Base-by-base conservation (phyloP, 352 stramenopile genomes). In the Phytophthora crassamura region DNA sequence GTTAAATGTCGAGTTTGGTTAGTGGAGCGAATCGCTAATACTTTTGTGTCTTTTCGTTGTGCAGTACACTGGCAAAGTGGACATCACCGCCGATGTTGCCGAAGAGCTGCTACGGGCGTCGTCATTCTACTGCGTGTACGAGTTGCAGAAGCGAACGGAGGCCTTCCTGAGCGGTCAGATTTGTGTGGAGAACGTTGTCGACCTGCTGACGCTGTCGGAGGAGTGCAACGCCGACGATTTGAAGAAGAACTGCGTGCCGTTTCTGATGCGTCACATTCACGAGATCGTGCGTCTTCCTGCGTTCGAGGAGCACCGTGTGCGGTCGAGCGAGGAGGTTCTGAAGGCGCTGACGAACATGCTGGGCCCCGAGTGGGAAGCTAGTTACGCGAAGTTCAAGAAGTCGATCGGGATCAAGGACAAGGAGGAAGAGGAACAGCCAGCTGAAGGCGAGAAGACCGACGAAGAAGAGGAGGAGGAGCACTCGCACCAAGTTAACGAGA, bases 31-130 rank as follows among this genome's bases (percentile, higher is more conserved):
- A 33, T 14, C 16, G 51, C 50, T 74, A 43, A 70, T 34, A 7
- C 28, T 67, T 33, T 40, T 39, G 34, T 72, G 12, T 57, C 43
- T 28, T 28, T 72, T 30, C 25, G n/a, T n/a, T 39, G 16, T 68
- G n/a, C 53, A 95, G 87, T 96, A 96, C 72, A 96, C 88, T 18
- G 88, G 88, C 52, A 91, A 94, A 59, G 86, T 96, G 16, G 70
- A 89, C 40, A 94, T 96, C 50, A 93, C 86, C 7, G 69, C 86
- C 0, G 78, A 91, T 42, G 85, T 94, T 41, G 82, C 88, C n/a
- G 78, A 93, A 63, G 86, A 96, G 35, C 67, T 96, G 48, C 65
- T 96, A 10, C 77, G 82, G 8, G 88, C 88, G 4, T 77, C 88
- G 6, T 91, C 86, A 14, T 89, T 88, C 50, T 96, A 96, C 55